Evolutionary conservation across 371 early-diverging fungal genomes (phyloP), one percentile per base, ranked within the genome.

Genomic region (Actinomortierella wolfii): DNA sequence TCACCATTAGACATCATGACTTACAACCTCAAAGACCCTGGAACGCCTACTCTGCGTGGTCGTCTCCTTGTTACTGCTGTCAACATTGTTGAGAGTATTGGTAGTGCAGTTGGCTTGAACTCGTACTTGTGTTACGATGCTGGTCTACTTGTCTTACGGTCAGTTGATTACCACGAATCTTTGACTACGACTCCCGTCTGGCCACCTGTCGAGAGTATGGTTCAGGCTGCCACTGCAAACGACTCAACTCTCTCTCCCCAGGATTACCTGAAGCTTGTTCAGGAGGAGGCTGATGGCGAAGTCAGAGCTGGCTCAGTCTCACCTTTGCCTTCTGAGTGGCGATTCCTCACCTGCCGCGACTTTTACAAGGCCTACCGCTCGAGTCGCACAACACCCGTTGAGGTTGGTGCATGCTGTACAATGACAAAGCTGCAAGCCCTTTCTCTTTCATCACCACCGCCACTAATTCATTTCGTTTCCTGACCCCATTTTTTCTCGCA

Each of bases 361-460:
- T 80, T 68, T 60, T 67, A 77, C 45, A 41, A 56, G 1, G 75
- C 77, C 14, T 83, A 78, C 60, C 59, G 58, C 52, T 54, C 63
- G 9, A 64, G 67, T 24, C 41, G 48, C 8, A 66, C 56, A n/a
- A 77, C 76, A 2, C 80, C 80, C 14, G 21, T 51, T 11, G 50
- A 44, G 39, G 67, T 66, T 11, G 11, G 34, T 34, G 7, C 34
- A n/a, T n/a, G n/a, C n/a, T n/a, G n/a, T n/a, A n/a, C n/a, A n/a
- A n/a, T n/a, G n/a, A n/a, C n/a, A n/a, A n/a, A n/a, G n/a, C n/a
- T n/a, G n/a, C n/a, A n/a, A n/a, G n/a, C n/a, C n/a, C n/a, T n/a
- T n/a, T n/a, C n/a, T n/a, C n/a, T n/a, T n/a, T n/a, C n/a, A n/a
- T n/a, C n/a, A n/a, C n/a, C n/a, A n/a, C n/a, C n/a, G n/a, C n/a